Conservation (phyloP, 805 yeast species). For the Candida insectorum region DNA sequence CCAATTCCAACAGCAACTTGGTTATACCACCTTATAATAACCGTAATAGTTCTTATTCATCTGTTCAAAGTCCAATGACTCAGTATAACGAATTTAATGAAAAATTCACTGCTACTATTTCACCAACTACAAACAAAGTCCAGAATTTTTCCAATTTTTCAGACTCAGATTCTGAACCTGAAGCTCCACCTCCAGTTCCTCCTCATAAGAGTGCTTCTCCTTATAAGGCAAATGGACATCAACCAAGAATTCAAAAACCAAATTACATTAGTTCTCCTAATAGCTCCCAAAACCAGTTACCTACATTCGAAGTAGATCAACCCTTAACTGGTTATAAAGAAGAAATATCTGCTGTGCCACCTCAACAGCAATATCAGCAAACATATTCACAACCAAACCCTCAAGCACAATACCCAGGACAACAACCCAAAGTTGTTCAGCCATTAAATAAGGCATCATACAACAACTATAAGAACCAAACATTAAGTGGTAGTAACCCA, state of each 20-base stretch:
- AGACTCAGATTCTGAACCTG: slow-evolving; percentile 12
- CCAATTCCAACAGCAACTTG: slow-evolving; percentile 5
- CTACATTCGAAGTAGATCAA: slow-evolving; percentile 7
- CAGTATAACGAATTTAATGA: slow-evolving; percentile 41
- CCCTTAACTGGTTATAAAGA: slow-evolving; percentile 10
- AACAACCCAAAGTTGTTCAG: not conserved
- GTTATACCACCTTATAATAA: slow-evolving; percentile 15
- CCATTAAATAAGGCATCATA: slow-evolving; percentile 5
- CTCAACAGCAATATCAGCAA: slow-evolving; percentile 8
- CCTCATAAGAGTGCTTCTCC: slow-evolving; percentile 17
- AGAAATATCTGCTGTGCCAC: slow-evolving; percentile 1
- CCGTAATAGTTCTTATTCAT: slow-evolving; percentile 32
- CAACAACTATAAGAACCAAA: not conserved
- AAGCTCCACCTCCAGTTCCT: slow-evolving; percentile 22
- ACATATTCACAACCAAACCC: slow-evolving; percentile 15
- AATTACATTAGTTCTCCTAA: slow-evolving; percentile 31
- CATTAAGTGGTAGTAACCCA: not conserved
- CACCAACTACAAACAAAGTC: slow-evolving; percentile 8
- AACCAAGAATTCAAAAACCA: slow-evolving; percentile 19
- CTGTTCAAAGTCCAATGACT: slow-evolving; percentile 41
- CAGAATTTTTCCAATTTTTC: not conserved
- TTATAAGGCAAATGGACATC: slow-evolving; percentile 5
- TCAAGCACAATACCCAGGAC: slow-evolving; percentile 1
- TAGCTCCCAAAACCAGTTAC: slow-evolving; percentile 23
- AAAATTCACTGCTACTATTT: slow-evolving; percentile 22